Base-by-base conservation (phyloP, 768 basidiomycete genomes). In the Pholiota conissans region DNA sequence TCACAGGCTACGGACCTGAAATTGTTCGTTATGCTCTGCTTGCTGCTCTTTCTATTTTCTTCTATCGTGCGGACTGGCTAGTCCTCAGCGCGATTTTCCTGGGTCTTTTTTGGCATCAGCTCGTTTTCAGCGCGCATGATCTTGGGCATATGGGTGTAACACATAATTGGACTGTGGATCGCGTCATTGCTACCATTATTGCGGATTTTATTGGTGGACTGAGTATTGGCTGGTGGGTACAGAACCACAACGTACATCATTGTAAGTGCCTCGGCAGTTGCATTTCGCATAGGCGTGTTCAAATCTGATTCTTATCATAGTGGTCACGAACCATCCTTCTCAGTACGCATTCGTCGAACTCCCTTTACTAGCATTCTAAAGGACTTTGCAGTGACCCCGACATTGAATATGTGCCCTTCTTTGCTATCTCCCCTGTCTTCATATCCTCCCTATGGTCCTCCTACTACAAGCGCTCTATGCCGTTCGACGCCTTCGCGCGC, bases 231-330 rank as follows among this genome's bases (percentile, higher is more conserved):
- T 99, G 97, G 97, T 99, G 96, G 96, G 91, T 93, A 37, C 84
- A 95, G 90, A 93, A 91, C 69, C 97, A 99, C 69, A 97, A 98
- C 65, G 86, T 95, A 47, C 95, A 98, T 76, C 95, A 98, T 74
- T 79, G 94, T 94, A 69, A 79, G 95, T 83, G 22, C 7, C 46
- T 51, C 53, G 30, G 45, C 29, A 53, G 20, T 59, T 5, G 26
- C 58, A 46, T 55, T 66, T 26, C 62, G 28, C 26, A 40, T 45
- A 22, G 16, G n/a, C 26, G 26, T 52, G 30, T 35, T 45, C 3
- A n/a, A n/a, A n/a, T n/a, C n/a, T n/a, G n/a, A n/a, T n/a, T n/a
- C n/a, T n/a, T n/a, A n/a, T n/a, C n/a, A n/a, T 63, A 97, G 95
- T 98, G 51, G 93, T 98, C 52, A 90, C 96, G n/a, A 98, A 98